A percentile compares a stretch with the other conserved stretches of the same genome.
phyloP scores from a whole-genome alignment of 257 asterid genomes.

The Ophiorrhiza pumila region DNA sequence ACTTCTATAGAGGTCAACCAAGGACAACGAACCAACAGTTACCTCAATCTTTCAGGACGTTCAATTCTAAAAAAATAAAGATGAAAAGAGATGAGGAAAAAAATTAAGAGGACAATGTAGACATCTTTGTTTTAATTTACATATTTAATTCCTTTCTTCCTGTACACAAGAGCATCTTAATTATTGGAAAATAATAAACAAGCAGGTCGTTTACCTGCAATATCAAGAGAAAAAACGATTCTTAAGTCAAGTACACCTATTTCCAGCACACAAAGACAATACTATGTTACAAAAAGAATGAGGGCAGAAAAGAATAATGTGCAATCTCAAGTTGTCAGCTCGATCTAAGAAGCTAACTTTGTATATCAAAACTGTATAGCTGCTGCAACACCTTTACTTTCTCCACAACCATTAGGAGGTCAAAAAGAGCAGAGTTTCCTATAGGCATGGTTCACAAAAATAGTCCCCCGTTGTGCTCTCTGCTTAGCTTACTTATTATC shows the following conservation, averaged over 20 bases:
- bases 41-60: background rate
- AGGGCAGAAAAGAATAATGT: background rate
- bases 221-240: background rate
- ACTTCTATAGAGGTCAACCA: background rate
- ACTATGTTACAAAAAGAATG: conserved; percentile 14
- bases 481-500: background rate
- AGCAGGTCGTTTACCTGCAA: background rate
- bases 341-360: background rate
- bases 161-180: conserved; percentile 4
- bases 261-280: background rate
- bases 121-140: background rate
- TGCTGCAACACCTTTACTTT: background rate
- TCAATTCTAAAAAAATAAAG: background rate
- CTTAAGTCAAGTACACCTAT: background rate
- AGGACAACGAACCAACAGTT: background rate
- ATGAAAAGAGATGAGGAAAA: background rate
- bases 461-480: background rate
- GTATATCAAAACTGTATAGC: background rate
- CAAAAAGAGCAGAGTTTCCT: background rate
- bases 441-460: background rate
- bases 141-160: background rate
- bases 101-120: background rate
- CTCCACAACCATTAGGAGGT: background rate
- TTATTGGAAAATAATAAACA: background rate
- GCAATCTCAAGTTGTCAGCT: conserved; percentile 6